These are phyloP conservation scores for Mycena polygramma DNA, from an alignment of 768 basidiomycete species.

Conservation along the genomic window DNA sequence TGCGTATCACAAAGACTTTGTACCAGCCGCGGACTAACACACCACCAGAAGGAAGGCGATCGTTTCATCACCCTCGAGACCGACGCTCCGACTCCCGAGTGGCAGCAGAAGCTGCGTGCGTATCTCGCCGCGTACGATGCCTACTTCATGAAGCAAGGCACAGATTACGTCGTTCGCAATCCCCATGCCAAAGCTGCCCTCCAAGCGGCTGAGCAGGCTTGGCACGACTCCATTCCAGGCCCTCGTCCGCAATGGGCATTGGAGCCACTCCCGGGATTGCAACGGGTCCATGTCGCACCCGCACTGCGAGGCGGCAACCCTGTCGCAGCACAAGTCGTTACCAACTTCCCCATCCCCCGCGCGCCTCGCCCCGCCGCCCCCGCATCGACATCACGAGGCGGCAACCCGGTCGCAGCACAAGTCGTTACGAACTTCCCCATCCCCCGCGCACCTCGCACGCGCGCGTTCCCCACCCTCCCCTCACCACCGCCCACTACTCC, in stretches of 20 bases:
- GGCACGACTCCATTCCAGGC: conserved; percentile 14
- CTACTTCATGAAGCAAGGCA: conserved; percentile 7
- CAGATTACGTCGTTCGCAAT: neutral
- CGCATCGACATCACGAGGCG: too few relatives aligned
- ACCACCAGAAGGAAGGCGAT: neutral
- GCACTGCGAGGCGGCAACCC: neutral
- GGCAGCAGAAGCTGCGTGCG: neutral
- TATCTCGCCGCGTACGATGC: conserved; percentile 10
- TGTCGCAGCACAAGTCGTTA: neutral
- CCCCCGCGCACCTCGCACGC: too few relatives aligned
- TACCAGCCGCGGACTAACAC: neutral
- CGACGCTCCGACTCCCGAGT: too few relatives aligned
- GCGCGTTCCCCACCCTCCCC: too few relatives aligned
- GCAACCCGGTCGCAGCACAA: too few relatives aligned
- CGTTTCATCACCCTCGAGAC: neutral
- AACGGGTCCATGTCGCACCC: neutral
- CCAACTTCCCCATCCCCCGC: too few relatives aligned
- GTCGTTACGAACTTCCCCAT: too few relatives aligned
- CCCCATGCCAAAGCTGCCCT: neutral
- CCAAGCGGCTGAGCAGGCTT: conserved; percentile 18
- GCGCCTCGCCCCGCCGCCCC: too few relatives aligned
- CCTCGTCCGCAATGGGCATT: conserved; percentile 19
- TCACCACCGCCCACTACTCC: neutral
- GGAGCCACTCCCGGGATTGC: conserved; percentile 21
- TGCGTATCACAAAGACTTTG: neutral